phyloP scores from a whole-genome alignment of 805 yeast species.

The Komagataella phaffii region DNA sequence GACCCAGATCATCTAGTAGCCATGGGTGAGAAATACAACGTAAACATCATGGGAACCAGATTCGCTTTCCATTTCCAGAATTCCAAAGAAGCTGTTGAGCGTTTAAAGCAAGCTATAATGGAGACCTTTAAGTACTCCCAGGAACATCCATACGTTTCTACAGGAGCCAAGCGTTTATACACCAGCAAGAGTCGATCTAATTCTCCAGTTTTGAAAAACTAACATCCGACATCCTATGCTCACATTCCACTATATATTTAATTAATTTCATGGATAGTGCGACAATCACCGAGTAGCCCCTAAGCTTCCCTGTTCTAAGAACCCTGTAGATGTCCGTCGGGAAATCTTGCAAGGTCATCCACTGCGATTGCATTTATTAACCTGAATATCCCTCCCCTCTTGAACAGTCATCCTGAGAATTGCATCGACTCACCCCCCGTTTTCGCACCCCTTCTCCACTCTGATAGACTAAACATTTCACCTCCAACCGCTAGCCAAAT shows the following conservation, averaged over 20 bases:
- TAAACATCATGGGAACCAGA: constrained; percentile 60
- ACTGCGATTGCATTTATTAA: background rate
- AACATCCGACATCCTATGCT: background rate
- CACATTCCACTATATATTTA: background rate
- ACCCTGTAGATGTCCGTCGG: background rate
- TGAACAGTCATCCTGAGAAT: background rate
- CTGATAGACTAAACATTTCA: background rate
- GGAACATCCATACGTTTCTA: constrained; percentile 34
- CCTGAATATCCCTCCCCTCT: background rate
- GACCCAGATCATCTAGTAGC: constrained; percentile 25
- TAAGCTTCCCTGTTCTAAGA: background rate
- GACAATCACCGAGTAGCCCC: background rate
- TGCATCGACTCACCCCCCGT: background rate
- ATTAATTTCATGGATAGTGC: background rate
- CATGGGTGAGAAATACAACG: constrained; percentile 43
- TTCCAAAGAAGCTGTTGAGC: constrained; percentile 38
- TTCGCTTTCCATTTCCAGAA: constrained; percentile 72
- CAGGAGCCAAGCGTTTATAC: constrained; percentile 25
- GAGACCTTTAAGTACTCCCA: constrained; percentile 45
- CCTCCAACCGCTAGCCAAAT: background rate
- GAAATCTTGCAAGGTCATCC: background rate
- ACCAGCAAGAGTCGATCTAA: background rate
- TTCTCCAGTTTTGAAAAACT: background rate
- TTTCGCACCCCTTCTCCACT: background rate
- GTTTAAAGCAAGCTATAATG: constrained; percentile 39